Evolutionary conservation across 108 stramenopile genomes (phyloP).

Genomic region (Nitzschia sp.): DNA sequence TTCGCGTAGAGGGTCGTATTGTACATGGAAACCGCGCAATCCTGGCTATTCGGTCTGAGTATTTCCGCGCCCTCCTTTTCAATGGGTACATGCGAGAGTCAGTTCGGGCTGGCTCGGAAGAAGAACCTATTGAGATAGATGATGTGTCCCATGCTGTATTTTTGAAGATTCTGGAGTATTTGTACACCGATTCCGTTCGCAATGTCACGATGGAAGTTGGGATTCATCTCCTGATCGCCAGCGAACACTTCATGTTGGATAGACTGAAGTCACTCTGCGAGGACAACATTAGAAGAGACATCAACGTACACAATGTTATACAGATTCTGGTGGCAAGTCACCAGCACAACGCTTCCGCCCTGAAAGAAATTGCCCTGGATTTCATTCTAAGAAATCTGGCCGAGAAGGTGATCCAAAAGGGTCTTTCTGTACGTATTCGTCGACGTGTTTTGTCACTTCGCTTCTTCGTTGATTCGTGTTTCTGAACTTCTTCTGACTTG

Average conservation of each 20-base stretch:
- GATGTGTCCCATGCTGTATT: slow-evolving; percentile 87
- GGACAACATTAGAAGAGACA: slow-evolving; percentile 78
- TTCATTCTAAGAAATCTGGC: slow-evolving; percentile 78
- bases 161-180: slow-evolving; percentile 86
- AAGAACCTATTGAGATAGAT: slow-evolving; percentile 54
- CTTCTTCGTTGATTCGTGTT: background rate
- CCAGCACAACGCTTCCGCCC: slow-evolving; percentile 68
- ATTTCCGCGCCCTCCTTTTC: slow-evolving; percentile 90
- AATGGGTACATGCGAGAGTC: slow-evolving; percentile 87
- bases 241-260: slow-evolving; percentile 91
- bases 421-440: slow-evolving; percentile 37
- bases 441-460: background rate
- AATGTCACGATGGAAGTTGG: slow-evolving; percentile 73
- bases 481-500: background rate
- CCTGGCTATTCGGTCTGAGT: slow-evolving; percentile 87
- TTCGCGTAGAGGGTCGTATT: slow-evolving; percentile 86
- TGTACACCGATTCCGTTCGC: slow-evolving; percentile 88
- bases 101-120: slow-evolving; percentile 9
- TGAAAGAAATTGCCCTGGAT: slow-evolving; percentile 89
- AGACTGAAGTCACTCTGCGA: slow-evolving; percentile 90
- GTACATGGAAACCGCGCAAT: slow-evolving; percentile 90
- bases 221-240: slow-evolving; percentile 84
- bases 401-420: slow-evolving; percentile 52
- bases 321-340: slow-evolving; percentile 78
- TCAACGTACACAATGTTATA: slow-evolving; percentile 79